Conservation (phyloP, 2,329 filamentous ascomycete species). For the Proliferodiscus dingleyae region DNA sequence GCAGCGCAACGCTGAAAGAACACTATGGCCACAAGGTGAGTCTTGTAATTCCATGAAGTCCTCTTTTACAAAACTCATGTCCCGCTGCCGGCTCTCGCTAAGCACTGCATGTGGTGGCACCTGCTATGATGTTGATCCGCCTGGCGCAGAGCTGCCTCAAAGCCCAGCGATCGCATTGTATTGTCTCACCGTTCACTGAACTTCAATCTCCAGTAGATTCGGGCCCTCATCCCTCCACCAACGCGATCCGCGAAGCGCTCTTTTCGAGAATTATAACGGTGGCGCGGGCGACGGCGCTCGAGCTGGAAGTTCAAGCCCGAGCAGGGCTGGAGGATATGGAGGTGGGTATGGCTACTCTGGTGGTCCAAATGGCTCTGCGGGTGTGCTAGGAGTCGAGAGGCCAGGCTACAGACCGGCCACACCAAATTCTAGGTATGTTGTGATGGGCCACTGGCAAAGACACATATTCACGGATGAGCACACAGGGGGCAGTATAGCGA, state of each 20-base stretch:
- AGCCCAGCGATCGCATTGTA: neutral
- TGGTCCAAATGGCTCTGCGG: slow-evolving; percentile 26
- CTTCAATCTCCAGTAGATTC: slow-evolving; percentile 47
- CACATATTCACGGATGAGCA: slow-evolving; percentile 2
- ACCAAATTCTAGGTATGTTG: slow-evolving; percentile 60
- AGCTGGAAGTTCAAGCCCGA: slow-evolving; percentile 37
- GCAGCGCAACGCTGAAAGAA: slow-evolving; percentile 4
- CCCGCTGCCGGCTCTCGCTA: slow-evolving; percentile 3
- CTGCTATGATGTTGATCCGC: too few species aligned
- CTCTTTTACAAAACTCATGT: neutral
- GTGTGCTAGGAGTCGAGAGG: slow-evolving; percentile 20
- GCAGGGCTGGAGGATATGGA: slow-evolving; percentile 25
- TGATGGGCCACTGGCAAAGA: neutral
- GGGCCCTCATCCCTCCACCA: slow-evolving; percentile 65
- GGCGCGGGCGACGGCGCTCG: slow-evolving; percentile 29
- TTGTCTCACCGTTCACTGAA: slow-evolving; percentile 2
- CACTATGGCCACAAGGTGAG: slow-evolving; percentile 29
- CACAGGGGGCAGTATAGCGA: slow-evolving; percentile 84
- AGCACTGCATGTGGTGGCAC: neutral
- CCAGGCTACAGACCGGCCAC: slow-evolving; percentile 60
- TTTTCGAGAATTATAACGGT: slow-evolving; percentile 70
- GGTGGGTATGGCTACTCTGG: slow-evolving; percentile 49
- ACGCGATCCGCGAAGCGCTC: slow-evolving; percentile 65
- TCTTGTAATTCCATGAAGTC: neutral
- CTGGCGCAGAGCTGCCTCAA: too few species aligned